phyloP scores from a whole-genome alignment of 2,329 filamentous ascomycete species.

The Ceratocystis alfenasii region DNA sequence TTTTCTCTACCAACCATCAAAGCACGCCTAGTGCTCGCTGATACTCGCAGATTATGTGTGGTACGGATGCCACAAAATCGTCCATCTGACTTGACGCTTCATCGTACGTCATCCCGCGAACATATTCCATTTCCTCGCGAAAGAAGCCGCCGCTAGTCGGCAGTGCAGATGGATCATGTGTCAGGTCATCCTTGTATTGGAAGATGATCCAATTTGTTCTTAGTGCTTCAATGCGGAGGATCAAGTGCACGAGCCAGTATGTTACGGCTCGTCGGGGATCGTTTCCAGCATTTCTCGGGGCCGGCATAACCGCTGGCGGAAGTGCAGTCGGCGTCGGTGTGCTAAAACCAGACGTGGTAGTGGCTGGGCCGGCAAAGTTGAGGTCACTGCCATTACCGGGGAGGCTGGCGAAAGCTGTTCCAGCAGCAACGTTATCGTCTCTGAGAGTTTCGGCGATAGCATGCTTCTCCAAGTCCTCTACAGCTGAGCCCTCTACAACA shows the following conservation, averaged over 20 bases:
- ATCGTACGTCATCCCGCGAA: background rate
- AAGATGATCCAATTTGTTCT: background rate
- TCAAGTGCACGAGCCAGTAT: conserved; percentile 1
- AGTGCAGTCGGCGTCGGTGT: too few relatives aligned
- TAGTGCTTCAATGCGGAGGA: background rate
- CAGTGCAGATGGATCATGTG: background rate
- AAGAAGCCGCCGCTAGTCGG: background rate
- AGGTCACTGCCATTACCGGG: background rate
- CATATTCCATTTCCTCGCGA: background rate
- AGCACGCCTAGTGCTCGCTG: background rate
- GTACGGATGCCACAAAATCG: background rate
- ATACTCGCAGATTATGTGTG: background rate
- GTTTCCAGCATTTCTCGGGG: background rate
- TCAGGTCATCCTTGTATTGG: conserved; percentile 3
- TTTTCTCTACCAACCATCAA: background rate
- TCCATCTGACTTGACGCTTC: background rate
- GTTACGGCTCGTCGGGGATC: background rate
- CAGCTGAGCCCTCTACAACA: too few relatives aligned
- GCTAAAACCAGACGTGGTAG: too few relatives aligned
- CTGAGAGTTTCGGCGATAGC: too few relatives aligned
- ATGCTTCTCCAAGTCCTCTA: too few relatives aligned
- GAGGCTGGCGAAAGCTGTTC: background rate
- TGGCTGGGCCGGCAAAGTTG: too few relatives aligned
- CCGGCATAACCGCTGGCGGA: too few relatives aligned
- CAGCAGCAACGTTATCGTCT: background rate